Conservation (phyloP, 164 flowering plant species). For the Tetracentron sinense region DNA sequence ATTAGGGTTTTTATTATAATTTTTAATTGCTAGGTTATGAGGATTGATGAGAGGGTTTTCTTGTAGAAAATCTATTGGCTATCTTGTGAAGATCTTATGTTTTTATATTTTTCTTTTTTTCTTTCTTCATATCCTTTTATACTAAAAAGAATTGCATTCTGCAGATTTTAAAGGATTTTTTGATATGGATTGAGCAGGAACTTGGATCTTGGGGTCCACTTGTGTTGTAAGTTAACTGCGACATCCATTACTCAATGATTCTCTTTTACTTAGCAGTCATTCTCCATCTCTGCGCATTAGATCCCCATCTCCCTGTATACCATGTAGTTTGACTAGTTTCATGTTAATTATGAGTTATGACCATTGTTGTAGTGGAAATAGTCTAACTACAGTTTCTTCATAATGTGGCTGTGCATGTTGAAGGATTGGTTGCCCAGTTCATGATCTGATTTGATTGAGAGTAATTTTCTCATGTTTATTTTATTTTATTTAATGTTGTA, state of each 20-base stretch:
- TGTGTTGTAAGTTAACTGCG: constrained; percentile 56
- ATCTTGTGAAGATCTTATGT: neutral
- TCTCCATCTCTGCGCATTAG: neutral
- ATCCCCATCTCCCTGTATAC: neutral
- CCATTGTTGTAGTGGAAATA: no score
- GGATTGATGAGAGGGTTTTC: no score
- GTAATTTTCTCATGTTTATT: no score
- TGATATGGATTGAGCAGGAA: constrained; percentile 65
- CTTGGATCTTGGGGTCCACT: constrained; percentile 94
- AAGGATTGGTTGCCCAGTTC: no score
- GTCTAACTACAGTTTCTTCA: no score
- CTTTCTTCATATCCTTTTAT: neutral
- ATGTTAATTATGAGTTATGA: no score
- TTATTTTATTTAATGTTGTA: no score
- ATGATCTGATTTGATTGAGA: no score
- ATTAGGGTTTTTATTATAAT: no score
- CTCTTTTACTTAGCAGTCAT: neutral
- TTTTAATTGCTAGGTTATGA: no score
- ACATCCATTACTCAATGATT: neutral
- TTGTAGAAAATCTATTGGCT: neutral
- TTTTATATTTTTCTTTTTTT: neutral
- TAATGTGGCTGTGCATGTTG: no score
- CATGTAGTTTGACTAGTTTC: no score
- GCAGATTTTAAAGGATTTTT: constrained; percentile 78
- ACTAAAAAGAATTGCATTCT: constrained; percentile 5